Conservation (phyloP, 2,329 filamentous ascomycete species). For the Cordyceps javanica region DNA sequence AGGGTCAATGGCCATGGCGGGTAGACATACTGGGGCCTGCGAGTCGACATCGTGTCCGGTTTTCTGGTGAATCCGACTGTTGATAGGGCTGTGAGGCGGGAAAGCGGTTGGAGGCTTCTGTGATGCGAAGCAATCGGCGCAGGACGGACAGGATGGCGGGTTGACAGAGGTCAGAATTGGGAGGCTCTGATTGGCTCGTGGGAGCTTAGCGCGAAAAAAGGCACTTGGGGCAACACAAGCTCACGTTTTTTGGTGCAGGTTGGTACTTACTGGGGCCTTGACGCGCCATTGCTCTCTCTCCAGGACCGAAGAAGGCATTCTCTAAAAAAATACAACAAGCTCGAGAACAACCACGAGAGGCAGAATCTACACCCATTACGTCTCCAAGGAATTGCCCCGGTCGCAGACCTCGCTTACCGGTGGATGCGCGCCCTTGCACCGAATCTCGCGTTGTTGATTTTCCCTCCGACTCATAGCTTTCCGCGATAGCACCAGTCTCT, state of each 20-base stretch:
- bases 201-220: slow-evolving; percentile 26
- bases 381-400: background rate
- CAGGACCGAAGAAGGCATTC: background rate
- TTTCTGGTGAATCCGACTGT: slow-evolving; percentile 20
- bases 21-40: slow-evolving; percentile 36
- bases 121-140: slow-evolving; percentile 18
- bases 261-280: too few species aligned
- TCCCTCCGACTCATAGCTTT: background rate
- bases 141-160: slow-evolving; percentile 21
- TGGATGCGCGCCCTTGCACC: background rate
- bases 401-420: background rate
- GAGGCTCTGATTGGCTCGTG: slow-evolving; percentile 29
- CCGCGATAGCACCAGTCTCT: background rate
- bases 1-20: background rate
- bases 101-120: slow-evolving; percentile 17
- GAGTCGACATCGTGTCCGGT: slow-evolving; percentile 34
- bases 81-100: slow-evolving; percentile 22
- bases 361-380: background rate
- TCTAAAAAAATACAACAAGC: background rate
- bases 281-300: background rate
- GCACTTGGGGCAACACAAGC: slow-evolving; percentile 8
- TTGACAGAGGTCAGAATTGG: slow-evolving; percentile 36
- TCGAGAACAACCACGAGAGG: background rate
- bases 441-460: slow-evolving; percentile 1
- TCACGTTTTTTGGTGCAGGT: background rate